Evolutionary conservation across 495 filamentous ascomycete genomes (phyloP).

Genomic region (Echria macrotheca): DNA sequence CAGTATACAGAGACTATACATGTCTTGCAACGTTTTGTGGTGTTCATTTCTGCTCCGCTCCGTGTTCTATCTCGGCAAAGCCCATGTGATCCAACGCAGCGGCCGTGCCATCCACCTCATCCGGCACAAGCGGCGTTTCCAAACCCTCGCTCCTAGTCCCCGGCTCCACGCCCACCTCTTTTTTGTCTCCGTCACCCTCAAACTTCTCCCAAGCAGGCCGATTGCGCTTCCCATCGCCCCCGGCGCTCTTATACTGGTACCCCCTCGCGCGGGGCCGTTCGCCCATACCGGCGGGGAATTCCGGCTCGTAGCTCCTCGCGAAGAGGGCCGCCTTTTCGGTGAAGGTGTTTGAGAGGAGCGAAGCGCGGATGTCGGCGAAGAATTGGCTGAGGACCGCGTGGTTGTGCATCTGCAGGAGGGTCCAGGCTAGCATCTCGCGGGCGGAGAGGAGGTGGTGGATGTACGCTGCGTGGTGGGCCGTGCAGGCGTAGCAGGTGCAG

Average conservation of each 20-base stretch:
- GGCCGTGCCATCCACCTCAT: constrained; percentile 48
- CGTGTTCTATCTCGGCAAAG: constrained; percentile 48
- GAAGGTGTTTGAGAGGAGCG: constrained; percentile 52
- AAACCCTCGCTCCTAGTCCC: background rate
- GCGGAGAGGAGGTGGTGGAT: constrained; percentile 79
- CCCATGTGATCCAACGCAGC: constrained; percentile 55
- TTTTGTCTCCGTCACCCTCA: constrained; percentile 21
- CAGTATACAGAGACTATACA: background rate
- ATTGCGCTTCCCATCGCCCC: constrained; percentile 48
- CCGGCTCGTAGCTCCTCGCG: constrained; percentile 52
- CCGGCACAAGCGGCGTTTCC: constrained; percentile 39
- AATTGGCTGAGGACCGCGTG: constrained; percentile 64
- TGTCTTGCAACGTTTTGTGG: background rate
- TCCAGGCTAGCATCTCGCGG: constrained; percentile 96
- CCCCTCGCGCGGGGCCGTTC: constrained; percentile 77
- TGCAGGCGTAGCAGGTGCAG: constrained; percentile 83
- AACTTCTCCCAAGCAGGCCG: constrained; percentile 54
- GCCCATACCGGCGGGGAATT: constrained; percentile 67
- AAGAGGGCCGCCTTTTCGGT: constrained; percentile 56
- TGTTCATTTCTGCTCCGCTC: background rate
- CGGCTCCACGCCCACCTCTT: constrained; percentile 1
- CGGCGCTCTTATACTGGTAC: constrained; percentile 73
- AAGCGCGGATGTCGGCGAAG: constrained; percentile 59
- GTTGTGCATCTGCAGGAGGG: constrained; percentile 88
- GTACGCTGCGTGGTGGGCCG: constrained; percentile 77